Percentiles rank a stretch among this genome's conserved stretches.
These are phyloP conservation scores for Cyberlindnera euphorbiae DNA, from an alignment of 805 yeast species.

Conservation along the genomic window DNA sequence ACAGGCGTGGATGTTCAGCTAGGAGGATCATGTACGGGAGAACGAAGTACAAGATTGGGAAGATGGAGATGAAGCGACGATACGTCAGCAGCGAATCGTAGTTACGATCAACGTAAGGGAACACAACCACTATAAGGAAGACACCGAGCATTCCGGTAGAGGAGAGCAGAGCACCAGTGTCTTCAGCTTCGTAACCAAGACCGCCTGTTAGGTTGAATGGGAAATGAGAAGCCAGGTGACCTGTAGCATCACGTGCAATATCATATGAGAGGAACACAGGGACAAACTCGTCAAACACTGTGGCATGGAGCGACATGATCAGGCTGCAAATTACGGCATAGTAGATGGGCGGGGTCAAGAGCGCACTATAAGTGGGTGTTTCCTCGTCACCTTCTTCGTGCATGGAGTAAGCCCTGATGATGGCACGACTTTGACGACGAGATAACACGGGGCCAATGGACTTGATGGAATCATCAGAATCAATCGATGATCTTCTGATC, in stretches of 20 bases:
- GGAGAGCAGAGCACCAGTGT: slow-evolving; percentile 20
- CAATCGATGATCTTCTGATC: not conserved
- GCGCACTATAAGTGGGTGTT: slow-evolving; percentile 9
- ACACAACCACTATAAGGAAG: slow-evolving; percentile 13
- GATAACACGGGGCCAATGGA: slow-evolving; percentile 25
- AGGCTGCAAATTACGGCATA: slow-evolving; percentile 8
- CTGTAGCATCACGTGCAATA: slow-evolving; percentile 11
- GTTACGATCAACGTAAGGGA: slow-evolving; percentile 20
- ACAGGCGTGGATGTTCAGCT: slow-evolving; percentile 8
- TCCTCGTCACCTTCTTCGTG: slow-evolving; percentile 27
- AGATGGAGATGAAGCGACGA: slow-evolving; percentile 11
- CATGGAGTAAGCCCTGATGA: slow-evolving; percentile 29
- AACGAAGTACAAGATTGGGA: slow-evolving; percentile 15
- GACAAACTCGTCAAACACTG: slow-evolving; percentile 13
- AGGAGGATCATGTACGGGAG: slow-evolving; percentile 19
- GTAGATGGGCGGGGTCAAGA: slow-evolving; percentile 8
- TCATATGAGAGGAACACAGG: slow-evolving; percentile 15
- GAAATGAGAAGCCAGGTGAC: slow-evolving; percentile 13
- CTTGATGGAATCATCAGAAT: slow-evolving; percentile 23
- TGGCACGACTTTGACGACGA: slow-evolving; percentile 29
- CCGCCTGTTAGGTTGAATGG: slow-evolving; percentile 22
- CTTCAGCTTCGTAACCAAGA: slow-evolving; percentile 15
- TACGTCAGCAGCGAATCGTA: slow-evolving; percentile 19
- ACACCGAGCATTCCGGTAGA: slow-evolving; percentile 20
- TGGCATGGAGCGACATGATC: slow-evolving; percentile 10